phyloP scores from a whole-genome alignment of 768 basidiomycete genomes.

The Tylopilus rubrobrunneus region DNA sequence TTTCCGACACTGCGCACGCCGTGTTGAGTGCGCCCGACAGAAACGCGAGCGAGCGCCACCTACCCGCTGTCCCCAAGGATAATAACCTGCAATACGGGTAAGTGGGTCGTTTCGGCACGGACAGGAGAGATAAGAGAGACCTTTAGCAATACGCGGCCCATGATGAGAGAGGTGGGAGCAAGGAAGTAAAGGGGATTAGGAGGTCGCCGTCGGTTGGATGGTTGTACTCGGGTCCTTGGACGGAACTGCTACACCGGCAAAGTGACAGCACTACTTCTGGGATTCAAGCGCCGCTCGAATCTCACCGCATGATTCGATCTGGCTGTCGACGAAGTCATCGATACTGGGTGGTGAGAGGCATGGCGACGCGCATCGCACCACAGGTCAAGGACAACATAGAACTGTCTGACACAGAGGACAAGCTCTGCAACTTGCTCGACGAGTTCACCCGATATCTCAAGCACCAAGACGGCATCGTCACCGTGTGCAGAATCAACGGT shows the following conservation, averaged over 20 bases:
- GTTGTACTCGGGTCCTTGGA: constrained; percentile 4
- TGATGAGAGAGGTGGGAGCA: constrained; percentile 22
- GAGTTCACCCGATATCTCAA: constrained; percentile 63
- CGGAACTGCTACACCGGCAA: constrained; percentile 12
- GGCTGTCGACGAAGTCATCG: constrained; percentile 8
- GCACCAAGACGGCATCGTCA: constrained; percentile 47
- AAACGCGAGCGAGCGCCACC: constrained; percentile 24
- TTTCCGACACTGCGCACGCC: constrained; percentile 76
- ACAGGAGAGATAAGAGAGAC: constrained; percentile 34
- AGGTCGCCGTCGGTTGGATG: constrained; percentile 8
- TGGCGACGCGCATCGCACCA: constrained; percentile 33
- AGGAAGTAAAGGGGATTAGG: not conserved
- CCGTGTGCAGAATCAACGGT: constrained; percentile 87
- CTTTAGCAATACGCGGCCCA: constrained; percentile 89
- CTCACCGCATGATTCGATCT: not conserved
- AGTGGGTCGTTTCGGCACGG: not conserved
- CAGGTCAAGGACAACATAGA: constrained; percentile 38
- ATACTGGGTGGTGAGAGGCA: constrained; percentile 14
- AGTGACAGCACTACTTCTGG: constrained; percentile 14
- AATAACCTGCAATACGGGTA: constrained; percentile 66
- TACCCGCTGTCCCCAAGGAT: constrained; percentile 98
- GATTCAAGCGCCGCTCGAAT: constrained; percentile 28
- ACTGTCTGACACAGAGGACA: constrained; percentile 64
- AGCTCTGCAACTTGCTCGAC: constrained; percentile 75
- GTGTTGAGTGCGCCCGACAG: constrained; percentile 1